Evolutionary conservation across 108 stramenopile species (phyloP).

Genomic region (Nitzschia sp.): DNA sequence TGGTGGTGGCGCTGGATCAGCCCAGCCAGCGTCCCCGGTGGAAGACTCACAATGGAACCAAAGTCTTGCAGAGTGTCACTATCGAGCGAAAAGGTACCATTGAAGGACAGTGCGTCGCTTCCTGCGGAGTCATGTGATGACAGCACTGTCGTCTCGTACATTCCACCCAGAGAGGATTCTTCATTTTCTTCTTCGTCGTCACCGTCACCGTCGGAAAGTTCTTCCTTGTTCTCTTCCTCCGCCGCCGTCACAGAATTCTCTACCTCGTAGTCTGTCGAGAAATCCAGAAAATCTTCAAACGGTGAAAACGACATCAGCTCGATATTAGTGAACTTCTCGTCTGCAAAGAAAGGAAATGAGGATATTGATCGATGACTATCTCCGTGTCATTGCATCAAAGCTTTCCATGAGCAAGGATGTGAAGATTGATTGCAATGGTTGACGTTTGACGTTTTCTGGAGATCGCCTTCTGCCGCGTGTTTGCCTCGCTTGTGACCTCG

Average conservation of each 20-base stretch:
- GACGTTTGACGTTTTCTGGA: no score
- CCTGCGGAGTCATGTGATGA: slow-evolving; percentile 4
- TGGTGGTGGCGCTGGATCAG: neutral
- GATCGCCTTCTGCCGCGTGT: no score
- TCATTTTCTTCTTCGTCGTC: neutral
- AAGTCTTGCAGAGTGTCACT: slow-evolving; percentile 18
- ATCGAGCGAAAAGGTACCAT: slow-evolving; percentile 11
- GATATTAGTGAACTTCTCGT: neutral
- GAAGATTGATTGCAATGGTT: no score
- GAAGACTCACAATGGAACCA: slow-evolving; percentile 13
- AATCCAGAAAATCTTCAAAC: slow-evolving; percentile 3
- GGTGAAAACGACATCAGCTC: neutral
- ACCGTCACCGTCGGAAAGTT: neutral
- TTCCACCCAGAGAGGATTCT: neutral
- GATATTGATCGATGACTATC: no score
- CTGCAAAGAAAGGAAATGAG: no score
- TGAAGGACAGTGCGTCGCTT: neutral
- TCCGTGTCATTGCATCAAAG: no score
- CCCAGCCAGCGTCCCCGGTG: neutral
- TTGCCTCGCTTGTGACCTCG: no score
- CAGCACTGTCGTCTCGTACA: neutral
- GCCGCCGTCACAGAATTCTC: no score
- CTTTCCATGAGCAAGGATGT: no score
- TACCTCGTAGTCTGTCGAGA: no score
- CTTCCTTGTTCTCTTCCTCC: no score